Conservation (phyloP, 768 basidiomycete species). For the Trametes cingulata region DNA sequence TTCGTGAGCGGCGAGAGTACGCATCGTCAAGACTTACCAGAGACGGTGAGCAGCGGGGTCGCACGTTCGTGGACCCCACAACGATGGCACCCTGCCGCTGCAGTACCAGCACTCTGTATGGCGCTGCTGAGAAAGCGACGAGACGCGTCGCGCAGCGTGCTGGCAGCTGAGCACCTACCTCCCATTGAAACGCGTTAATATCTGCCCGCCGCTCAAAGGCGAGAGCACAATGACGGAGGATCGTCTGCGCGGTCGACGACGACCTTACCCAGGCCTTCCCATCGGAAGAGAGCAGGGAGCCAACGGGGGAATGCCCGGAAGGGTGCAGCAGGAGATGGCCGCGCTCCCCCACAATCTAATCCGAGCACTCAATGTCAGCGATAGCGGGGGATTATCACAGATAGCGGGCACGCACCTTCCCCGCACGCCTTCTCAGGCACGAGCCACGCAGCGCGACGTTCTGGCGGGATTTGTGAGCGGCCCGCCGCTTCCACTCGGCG, state of each 20-base stretch:
- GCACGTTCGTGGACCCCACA: conserved; percentile 18
- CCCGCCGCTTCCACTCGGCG: neutral
- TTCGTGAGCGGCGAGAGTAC: neutral
- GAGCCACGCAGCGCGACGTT: neutral
- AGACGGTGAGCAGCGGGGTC: conserved; percentile 4
- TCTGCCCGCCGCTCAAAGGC: neutral
- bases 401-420: conserved; percentile 1
- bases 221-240: neutral
- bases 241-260: neutral
- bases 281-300: neutral
- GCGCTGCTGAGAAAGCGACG: neutral
- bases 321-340: neutral
- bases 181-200: neutral
- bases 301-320: conserved; percentile 11
- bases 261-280: neutral
- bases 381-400: conserved; percentile 12
- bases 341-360: conserved; percentile 14
- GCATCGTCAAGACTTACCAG: neutral
- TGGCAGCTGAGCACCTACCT: neutral
- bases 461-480: neutral
- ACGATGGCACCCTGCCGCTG: neutral
- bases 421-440: conserved; percentile 1
- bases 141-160: neutral
- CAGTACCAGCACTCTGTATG: neutral
- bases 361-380: conserved; percentile 1